Evolutionary conservation across 805 yeast genomes (phyloP).

Genomic region (Tetrapisispora iriomotensis): DNA sequence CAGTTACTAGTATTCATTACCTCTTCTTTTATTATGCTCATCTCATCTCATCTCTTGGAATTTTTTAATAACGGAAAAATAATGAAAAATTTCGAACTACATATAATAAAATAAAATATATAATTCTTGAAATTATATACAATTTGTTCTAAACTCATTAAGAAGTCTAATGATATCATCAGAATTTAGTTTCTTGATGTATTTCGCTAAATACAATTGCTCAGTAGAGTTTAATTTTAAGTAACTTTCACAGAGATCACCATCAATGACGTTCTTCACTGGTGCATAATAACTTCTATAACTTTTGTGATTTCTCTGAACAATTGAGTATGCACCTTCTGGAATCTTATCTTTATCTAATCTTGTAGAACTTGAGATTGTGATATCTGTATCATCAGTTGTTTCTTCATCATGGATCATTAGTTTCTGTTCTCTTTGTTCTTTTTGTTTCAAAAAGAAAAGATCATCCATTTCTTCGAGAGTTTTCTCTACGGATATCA

Average conservation of each 20-base stretch:
- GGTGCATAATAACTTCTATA: conserved; percentile 82
- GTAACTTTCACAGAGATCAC: conserved; percentile 69
- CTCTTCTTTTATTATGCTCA: too few species aligned
- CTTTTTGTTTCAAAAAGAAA: conserved; percentile 10
- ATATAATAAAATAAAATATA: conserved; percentile 1
- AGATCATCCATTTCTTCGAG: conserved; percentile 27
- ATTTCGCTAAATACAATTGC: conserved; percentile 23
- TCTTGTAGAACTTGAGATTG: not conserved
- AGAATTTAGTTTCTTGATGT: conserved; percentile 30
- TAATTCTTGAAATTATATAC: conserved; percentile 12
- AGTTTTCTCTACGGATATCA: conserved; percentile 43
- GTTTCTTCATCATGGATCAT: conserved; percentile 3
- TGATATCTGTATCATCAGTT: conserved; percentile 5
- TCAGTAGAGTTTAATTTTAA: conserved; percentile 16
- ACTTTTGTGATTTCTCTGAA: conserved; percentile 57
- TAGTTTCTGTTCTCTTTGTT: conserved; percentile 8
- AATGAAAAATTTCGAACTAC: not conserved
- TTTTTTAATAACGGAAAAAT: not conserved
- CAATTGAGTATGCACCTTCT: conserved; percentile 30
- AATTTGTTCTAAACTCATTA: conserved; percentile 23
- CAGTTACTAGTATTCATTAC: not conserved
- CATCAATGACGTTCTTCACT: conserved; percentile 67
- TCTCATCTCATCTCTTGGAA: not conserved
- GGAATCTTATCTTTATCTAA: conserved; percentile 3
- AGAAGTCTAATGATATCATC: conserved; percentile 16